A percentile compares a stretch with the other conserved stretches of the same genome.
phyloP scores from a whole-genome alignment of 1,284 basidiomycete genomes.

The Vanrija pseudolonga region DNA sequence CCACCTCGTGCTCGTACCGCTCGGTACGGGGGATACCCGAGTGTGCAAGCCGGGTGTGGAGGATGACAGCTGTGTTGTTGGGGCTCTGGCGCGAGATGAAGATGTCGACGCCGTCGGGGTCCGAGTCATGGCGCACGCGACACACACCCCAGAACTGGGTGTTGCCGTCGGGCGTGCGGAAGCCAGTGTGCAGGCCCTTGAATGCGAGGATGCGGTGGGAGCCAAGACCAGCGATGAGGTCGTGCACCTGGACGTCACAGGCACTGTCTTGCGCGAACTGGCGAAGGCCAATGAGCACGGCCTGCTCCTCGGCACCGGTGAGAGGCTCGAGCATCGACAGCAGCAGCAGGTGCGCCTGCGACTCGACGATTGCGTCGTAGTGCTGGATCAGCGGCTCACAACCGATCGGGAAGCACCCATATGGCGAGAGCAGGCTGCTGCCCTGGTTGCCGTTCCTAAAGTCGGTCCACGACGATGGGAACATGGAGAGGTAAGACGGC shows the following conservation, averaged over 20 bases:
- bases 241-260: conserved; percentile 1
- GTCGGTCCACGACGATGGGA: neutral
- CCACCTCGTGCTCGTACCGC: conserved; percentile 4
- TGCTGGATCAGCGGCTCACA: neutral
- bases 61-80: conserved; percentile 6
- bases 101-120: conserved; percentile 2
- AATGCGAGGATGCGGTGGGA: conserved; percentile 1
- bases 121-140: neutral
- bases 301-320: conserved; percentile 4
- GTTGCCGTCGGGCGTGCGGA: conserved; percentile 3
- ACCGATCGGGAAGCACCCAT: conserved; percentile 11
- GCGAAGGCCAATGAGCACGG: neutral
- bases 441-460: conserved; percentile 4
- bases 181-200: conserved; percentile 12
- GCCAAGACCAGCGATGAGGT: conserved; percentile 3
- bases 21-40: neutral
- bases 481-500: conserved; percentile 1
- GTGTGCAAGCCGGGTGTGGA: conserved; percentile 13
- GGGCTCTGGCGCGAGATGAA: conserved; percentile 7
- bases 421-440: neutral
- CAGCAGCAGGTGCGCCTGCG: conserved; percentile 5
- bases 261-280: neutral
- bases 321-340: conserved; percentile 8
- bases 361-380: conserved; percentile 1
- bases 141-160: conserved; percentile 10